These are phyloP conservation scores for Coemansia brasiliensis DNA, from an alignment of 192 early-diverging fungal genomes.

Conservation along the genomic window DNA sequence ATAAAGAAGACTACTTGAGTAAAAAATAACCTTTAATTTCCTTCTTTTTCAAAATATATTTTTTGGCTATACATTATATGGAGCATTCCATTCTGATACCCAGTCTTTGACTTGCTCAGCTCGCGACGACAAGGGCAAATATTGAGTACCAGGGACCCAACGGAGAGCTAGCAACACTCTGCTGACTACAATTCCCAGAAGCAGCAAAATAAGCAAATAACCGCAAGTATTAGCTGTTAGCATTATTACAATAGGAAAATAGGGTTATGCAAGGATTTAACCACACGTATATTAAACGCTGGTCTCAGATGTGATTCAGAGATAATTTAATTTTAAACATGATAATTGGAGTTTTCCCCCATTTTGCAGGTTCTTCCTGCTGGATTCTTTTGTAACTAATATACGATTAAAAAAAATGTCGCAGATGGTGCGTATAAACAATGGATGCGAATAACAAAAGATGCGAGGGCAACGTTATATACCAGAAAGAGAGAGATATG, in stretches of 20 bases:
- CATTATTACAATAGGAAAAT: slow-evolving; percentile 1
- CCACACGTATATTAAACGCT: no score
- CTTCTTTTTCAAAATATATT: slow-evolving; percentile 15
- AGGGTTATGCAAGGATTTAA: not conserved
- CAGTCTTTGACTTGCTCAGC: slow-evolving; percentile 13
- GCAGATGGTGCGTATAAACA: no score
- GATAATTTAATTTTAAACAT: no score
- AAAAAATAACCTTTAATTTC: not conserved
- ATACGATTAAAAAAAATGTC: no score
- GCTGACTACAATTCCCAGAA: slow-evolving; percentile 1
- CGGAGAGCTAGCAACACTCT: slow-evolving; percentile 17
- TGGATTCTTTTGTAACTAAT: no score
- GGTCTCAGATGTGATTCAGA: no score
- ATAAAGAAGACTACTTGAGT: slow-evolving; percentile 32
- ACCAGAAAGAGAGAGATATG: no score
- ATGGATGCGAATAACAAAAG: no score
- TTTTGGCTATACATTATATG: not conserved
- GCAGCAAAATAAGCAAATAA: slow-evolving; percentile 20
- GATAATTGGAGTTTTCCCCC: no score
- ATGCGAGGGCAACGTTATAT: no score
- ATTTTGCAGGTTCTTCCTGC: no score
- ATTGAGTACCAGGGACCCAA: not conserved
- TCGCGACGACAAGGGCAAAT: slow-evolving; percentile 17
- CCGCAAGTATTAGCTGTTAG: slow-evolving; percentile 18
- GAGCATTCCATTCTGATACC: slow-evolving; percentile 16